These are phyloP conservation scores for Aurantiochytrium sp. DNA, from an alignment of 108 stramenopile genomes.

Conservation along the genomic window DNA sequence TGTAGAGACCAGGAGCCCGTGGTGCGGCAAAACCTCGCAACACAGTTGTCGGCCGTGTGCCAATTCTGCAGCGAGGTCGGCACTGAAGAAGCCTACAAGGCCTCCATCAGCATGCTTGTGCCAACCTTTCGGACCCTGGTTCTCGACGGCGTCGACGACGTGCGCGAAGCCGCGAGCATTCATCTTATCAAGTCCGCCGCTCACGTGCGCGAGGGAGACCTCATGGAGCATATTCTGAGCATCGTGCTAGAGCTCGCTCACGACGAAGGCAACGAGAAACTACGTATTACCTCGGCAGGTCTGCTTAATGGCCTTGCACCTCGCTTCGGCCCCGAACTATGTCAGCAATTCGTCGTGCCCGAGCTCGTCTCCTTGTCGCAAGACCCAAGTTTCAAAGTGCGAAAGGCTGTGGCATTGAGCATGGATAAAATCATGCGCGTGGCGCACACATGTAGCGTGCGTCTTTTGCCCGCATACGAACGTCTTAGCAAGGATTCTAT, in stretches of 20 bases:
- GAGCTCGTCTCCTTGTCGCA: slow-evolving; percentile 72
- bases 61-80: slow-evolving; percentile 3
- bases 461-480: slow-evolving; percentile 82
- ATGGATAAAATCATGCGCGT: slow-evolving; percentile 76
- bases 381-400: slow-evolving; percentile 85
- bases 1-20: slow-evolving; percentile 65
- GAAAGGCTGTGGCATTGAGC: slow-evolving; percentile 78
- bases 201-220: slow-evolving; percentile 32
- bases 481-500: slow-evolving; percentile 79
- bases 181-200: slow-evolving; percentile 29
- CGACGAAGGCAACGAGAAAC: slow-evolving; percentile 65
- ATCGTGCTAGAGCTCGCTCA: slow-evolving; percentile 55
- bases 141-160: slow-evolving; percentile 34
- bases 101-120: slow-evolving; percentile 27
- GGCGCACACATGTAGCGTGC: slow-evolving; percentile 56
- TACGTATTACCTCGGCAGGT: slow-evolving; percentile 80
- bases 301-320: slow-evolving; percentile 44
- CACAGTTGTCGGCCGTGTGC: slow-evolving; percentile 61
- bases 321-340: slow-evolving; percentile 22
- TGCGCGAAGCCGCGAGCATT: slow-evolving; percentile 37
- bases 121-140: slow-evolving; percentile 34
- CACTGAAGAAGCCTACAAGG: not conserved
- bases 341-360: slow-evolving; percentile 35
- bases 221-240: slow-evolving; percentile 53
- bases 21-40: slow-evolving; percentile 77